Base-by-base conservation (phyloP, 257 asterid species). In the Nicotiana sylvestris region DNA sequence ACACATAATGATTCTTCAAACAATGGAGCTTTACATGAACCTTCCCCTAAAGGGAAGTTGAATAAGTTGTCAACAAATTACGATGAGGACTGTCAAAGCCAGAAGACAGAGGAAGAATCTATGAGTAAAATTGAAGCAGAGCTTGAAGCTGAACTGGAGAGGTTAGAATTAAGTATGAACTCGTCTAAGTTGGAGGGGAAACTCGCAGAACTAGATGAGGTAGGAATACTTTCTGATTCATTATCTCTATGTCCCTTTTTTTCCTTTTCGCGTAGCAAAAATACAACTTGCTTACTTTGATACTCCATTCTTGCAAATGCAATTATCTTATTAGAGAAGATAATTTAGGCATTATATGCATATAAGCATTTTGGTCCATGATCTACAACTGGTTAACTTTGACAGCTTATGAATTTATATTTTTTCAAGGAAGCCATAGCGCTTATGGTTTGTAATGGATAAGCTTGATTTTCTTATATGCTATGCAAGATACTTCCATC, bases 91-190 rank as follows among this genome's bases (percentile, higher is more conserved):
- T 66, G 53, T 81, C 76, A 83, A 66, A 85, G 85, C 82, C 89
- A 78, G 82, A 88, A 84, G 78, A 78, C 84, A n/a, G 93, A 87
- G 69, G 97, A 89, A 80, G 90, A 91, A 85, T 92, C 97, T 43
- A 86, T 91, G 83, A 89, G 93, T 84, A 87, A 85, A 85, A 94
- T 96, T 76, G 99, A 93, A 92, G 98, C 98, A 55, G 99, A 94
- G 92, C 99, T 96, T 83, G 97, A 93, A 90, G 98, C 97, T 12
- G 99, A 96, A 86, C 86, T 94, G 82, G 93, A 94, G 89, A 94
- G 90, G 87, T 83, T 96, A 90, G 98, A 91, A 86, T 84, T 91
- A 25, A 94, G 83, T 85, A 90, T 94, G 80, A 89, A 81, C 69
- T 87, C 95, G 0, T 76, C 90, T 80, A 90, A 85, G 58, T 81